Base-by-base conservation (phyloP, 768 basidiomycete genomes). In the Tricholoma saponaceum region DNA sequence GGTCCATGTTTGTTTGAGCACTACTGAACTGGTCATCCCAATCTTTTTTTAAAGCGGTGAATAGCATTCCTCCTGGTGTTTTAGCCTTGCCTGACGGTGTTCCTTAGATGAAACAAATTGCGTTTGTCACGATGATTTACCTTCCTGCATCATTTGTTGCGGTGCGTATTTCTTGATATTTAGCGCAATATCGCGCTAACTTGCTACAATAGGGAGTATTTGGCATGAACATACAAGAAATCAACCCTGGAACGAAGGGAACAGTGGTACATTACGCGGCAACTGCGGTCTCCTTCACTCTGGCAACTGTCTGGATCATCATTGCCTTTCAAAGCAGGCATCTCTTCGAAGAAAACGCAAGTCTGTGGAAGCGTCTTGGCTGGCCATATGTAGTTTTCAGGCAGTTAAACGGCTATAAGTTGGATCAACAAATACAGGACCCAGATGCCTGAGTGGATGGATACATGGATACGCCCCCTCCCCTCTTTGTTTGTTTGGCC, bases 121-220 rank as follows among this genome's bases (percentile, higher is more conserved):
- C 83, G 0, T 86, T 85, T 61, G 70, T 86, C 6, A 81, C 81
- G 1, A 85, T 86, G 83, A 62, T 83, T 22, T 86, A 85, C 67
- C 70, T 86, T 4, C 85, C 85, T 2, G 80, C 82, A 0, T 79
- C 80, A 9, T 81, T 85, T 54, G 69, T 73, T 25, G 76, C 82
- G 56, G 80, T 80, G 63, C 46, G 76, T 56, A 23, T 16, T 20
- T 33, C 18, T 22, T 25, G 30, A 28, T 18, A 35, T 33, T 30
- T 20, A 8, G 2, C 10, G 41, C 8, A 20, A 22, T 43, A 22
- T 43, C 8, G 20, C 10, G 10, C 22, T 43, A 20, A 43, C 33
- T 35, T 37, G 0, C 41, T 43, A 43, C 41, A 7, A 9, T 55
- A 84, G 84, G 76, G 71, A 37, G 67, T 84, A 7, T 85, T 85